These are phyloP conservation scores for Colletotrichum coccodes DNA, from an alignment of 2,329 filamentous ascomycete genomes.

Conservation along the genomic window DNA sequence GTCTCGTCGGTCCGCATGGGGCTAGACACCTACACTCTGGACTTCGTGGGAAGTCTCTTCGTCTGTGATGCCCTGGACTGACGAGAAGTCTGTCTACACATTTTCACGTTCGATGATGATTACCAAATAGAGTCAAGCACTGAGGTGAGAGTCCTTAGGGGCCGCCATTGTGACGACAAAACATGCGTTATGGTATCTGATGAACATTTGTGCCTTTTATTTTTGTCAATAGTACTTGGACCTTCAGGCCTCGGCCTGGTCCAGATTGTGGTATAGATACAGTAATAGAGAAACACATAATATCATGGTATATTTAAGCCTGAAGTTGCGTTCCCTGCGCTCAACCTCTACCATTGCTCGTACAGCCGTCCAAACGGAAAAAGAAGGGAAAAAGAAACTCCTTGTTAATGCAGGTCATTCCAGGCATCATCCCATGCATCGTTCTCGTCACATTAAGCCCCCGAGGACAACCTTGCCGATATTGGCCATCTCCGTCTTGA, in stretches of 20 bases:
- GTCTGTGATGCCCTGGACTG: slow-evolving; percentile 37
- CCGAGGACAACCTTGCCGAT: slow-evolving; percentile 91
- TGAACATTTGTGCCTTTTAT: slow-evolving; percentile 41
- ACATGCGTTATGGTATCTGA: slow-evolving; percentile 62
- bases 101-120: slow-evolving; percentile 76
- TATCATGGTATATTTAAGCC: slow-evolving; percentile 27
- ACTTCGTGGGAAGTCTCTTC: slow-evolving; percentile 54
- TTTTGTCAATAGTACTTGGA: slow-evolving; percentile 11
- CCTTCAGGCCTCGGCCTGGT: slow-evolving; percentile 1
- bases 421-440: slow-evolving; percentile 14
- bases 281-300: slow-evolving; percentile 1
- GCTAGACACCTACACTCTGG: slow-evolving; percentile 45
- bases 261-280: not conserved
- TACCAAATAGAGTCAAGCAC: slow-evolving; percentile 98
- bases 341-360: slow-evolving; percentile 3
- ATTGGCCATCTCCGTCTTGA: slow-evolving; percentile 84
- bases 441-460: slow-evolving; percentile 73
- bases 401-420: slow-evolving; percentile 32
- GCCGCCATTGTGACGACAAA: slow-evolving; percentile 37
- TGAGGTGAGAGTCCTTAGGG: slow-evolving; percentile 63
- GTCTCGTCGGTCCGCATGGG: slow-evolving; percentile 5
- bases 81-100: slow-evolving; percentile 26
- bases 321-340: slow-evolving; percentile 4
- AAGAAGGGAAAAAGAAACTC: not conserved
- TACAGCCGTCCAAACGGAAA: not conserved